These are phyloP conservation scores for Phyllosticta citribraziliensis DNA, from an alignment of 2,329 filamentous ascomycete genomes.

Conservation along the genomic window DNA sequence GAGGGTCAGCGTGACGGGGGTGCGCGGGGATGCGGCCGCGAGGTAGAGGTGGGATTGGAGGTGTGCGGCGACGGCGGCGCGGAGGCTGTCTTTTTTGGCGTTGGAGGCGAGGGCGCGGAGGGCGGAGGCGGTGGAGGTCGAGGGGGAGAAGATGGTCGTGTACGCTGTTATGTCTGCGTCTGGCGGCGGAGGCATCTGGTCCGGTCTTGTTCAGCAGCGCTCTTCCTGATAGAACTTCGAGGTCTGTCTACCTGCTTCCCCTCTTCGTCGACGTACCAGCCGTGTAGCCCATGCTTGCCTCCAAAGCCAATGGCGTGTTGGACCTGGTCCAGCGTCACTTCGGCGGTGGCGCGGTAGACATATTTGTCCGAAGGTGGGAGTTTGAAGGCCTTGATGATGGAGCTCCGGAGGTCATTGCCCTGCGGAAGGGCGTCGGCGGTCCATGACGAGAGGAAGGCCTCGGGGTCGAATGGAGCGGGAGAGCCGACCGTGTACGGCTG, in stretches of 20 bases:
- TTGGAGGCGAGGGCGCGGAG: slow-evolving; percentile 55
- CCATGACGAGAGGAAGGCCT: slow-evolving; percentile 36
- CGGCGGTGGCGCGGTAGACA: slow-evolving; percentile 41
- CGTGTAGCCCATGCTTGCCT: slow-evolving; percentile 37
- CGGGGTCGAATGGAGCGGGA: slow-evolving; percentile 32
- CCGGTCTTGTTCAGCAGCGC: slow-evolving; percentile 9
- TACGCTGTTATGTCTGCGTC: slow-evolving; percentile 55
- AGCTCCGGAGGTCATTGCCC: slow-evolving; percentile 35
- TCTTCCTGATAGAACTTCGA: too few relatives aligned
- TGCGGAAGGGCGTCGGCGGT: slow-evolving; percentile 26
- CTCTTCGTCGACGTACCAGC: slow-evolving; percentile 40
- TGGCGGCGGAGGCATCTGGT: slow-evolving; percentile 34
- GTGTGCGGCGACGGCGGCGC: slow-evolving; percentile 46
- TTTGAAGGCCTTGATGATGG: slow-evolving; percentile 39
- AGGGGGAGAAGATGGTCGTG: slow-evolving; percentile 54
- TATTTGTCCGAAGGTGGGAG: slow-evolving; percentile 38
- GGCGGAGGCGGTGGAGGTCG: slow-evolving; percentile 50
- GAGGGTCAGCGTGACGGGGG: slow-evolving; percentile 22
- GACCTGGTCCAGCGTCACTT: slow-evolving; percentile 40
- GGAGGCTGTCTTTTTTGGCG: slow-evolving; percentile 54
- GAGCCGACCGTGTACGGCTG: slow-evolving; percentile 5
- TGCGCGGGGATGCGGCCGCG: slow-evolving; percentile 26
- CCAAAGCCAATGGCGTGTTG: slow-evolving; percentile 41
- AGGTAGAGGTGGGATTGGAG: slow-evolving; percentile 42
- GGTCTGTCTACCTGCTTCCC: slow-evolving; percentile 25